A percentile compares a stretch with the other conserved stretches of the same genome.
Evolutionary conservation across 495 filamentous ascomycete genomes (phyloP).

Genomic region (Cryomyces antarcticus): DNA sequence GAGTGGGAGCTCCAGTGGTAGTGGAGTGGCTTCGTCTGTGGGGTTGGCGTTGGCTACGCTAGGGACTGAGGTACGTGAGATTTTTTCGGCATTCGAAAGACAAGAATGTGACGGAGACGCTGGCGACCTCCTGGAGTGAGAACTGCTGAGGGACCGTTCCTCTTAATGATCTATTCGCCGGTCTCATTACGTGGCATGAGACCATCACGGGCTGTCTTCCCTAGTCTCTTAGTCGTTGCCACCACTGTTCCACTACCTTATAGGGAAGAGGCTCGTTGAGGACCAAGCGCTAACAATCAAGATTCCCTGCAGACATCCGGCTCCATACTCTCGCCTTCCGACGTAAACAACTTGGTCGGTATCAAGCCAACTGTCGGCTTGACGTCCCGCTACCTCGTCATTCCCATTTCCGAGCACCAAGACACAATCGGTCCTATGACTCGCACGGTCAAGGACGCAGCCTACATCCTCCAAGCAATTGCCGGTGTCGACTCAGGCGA

Average conservation of each 20-base stretch:
- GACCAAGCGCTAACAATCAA: not conserved
- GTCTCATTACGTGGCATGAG: too few relatives aligned
- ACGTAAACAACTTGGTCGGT: constrained; percentile 24
- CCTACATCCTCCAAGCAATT: constrained; percentile 41
- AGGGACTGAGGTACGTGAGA: constrained; percentile 22
- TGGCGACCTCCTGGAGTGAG: too few relatives aligned
- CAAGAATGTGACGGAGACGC: too few relatives aligned
- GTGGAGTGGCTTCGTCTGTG: constrained; percentile 27
- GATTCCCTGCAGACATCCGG: constrained; percentile 10
- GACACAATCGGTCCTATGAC: constrained; percentile 50
- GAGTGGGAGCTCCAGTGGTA: constrained; percentile 31
- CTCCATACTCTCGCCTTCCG: constrained; percentile 17
- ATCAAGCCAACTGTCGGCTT: constrained; percentile 53
- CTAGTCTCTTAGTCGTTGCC: too few relatives aligned
- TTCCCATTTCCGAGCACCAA: constrained; percentile 40
- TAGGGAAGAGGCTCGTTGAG: not conserved
- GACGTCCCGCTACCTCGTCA: constrained; percentile 38
- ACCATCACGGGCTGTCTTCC: too few relatives aligned
- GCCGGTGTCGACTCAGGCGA: constrained; percentile 29
- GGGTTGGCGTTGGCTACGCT: constrained; percentile 28
- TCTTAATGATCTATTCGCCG: too few relatives aligned
- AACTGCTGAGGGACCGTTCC: too few relatives aligned
- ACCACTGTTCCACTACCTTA: too few relatives aligned
- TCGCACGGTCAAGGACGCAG: constrained; percentile 43
- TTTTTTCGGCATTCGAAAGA: too few relatives aligned